phyloP scores from a whole-genome alignment of 805 yeast species.

The Cyberlindnera galapagoensis region DNA sequence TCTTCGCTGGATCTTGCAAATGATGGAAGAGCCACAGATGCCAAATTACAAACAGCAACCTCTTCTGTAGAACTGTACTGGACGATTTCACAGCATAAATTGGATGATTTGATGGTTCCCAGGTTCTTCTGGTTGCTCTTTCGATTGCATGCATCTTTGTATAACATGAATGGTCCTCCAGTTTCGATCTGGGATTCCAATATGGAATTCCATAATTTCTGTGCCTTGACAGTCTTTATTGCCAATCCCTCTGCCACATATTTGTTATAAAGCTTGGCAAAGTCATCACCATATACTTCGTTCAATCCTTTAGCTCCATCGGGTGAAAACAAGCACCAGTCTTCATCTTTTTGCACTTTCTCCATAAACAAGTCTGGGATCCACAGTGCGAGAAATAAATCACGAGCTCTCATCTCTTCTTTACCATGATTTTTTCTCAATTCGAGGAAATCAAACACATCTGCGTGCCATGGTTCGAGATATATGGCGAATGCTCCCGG shows the following conservation, averaged over 20 bases:
- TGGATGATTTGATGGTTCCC: conserved; percentile 89
- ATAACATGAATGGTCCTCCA: conserved; percentile 91
- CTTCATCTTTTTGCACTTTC: conserved; percentile 69
- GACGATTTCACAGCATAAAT: conserved; percentile 89
- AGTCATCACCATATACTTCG: conserved; percentile 82
- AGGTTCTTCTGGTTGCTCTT: conserved; percentile 89
- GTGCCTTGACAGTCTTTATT: conserved; percentile 67
- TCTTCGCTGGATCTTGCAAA: conserved; percentile 36
- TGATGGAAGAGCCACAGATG: conserved; percentile 82
- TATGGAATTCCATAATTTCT: conserved; percentile 85
- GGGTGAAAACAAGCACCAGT: conserved; percentile 90
- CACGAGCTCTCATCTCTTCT: conserved; percentile 91
- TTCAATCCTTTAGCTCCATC: conserved; percentile 80
- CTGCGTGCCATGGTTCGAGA: conserved; percentile 96
- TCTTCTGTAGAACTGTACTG: conserved; percentile 91
- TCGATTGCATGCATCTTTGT: conserved; percentile 84
- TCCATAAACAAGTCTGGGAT: conserved; percentile 91
- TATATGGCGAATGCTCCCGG: conserved; percentile 97
- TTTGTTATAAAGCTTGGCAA: conserved; percentile 58
- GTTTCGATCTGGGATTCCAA: conserved; percentile 93
- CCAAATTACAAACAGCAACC: conserved; percentile 93
- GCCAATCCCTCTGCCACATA: conserved; percentile 71
- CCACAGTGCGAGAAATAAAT: conserved; percentile 91
- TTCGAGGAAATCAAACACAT: conserved; percentile 79
- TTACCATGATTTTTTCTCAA: conserved; percentile 91